Conservation (phyloP, 257 asterid genomes). For the Thymus mandschuricus region DNA sequence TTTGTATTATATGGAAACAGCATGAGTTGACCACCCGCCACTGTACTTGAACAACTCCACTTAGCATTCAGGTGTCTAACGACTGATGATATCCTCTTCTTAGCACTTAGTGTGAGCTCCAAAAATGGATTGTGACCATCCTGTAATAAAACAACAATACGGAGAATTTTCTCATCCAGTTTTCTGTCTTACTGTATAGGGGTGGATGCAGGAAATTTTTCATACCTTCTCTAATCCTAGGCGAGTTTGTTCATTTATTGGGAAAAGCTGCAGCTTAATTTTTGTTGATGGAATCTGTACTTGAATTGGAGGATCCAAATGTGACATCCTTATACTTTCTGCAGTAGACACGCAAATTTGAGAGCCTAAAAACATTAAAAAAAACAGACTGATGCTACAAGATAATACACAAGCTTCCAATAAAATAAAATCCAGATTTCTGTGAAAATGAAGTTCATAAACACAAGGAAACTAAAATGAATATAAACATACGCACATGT, state of each 20-base stretch:
- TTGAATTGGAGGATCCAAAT: conserved; percentile 38
- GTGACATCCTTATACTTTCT: conserved; percentile 34
- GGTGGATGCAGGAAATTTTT: neutral
- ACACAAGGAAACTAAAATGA: conserved; percentile 1
- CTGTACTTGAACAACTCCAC: conserved; percentile 64
- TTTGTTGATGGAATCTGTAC: conserved; percentile 51
- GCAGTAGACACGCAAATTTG: conserved; percentile 25
- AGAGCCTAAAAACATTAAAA: conserved; percentile 26
- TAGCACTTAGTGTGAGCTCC: conserved; percentile 75
- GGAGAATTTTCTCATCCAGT: neutral
- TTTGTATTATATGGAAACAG: conserved; percentile 67
- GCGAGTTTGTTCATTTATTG: conserved; percentile 58
- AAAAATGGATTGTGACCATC: conserved; percentile 85
- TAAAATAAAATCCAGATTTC: neutral
- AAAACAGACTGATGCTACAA: conserved; percentile 7
- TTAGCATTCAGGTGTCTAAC: conserved; percentile 75
- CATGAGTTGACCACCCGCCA: conserved; percentile 63
- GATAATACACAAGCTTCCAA: conserved; percentile 16
- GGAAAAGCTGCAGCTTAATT: conserved; percentile 88
- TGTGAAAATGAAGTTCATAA: neutral
- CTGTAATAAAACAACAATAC: conserved; percentile 41
- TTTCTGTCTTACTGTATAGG: neutral
- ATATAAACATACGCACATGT: neutral
- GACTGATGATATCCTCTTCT: conserved; percentile 83
- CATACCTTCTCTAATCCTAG: conserved; percentile 72